Evolutionary conservation across 768 basidiomycete species (phyloP).

Genomic region (Termitomyces sp.): DNA sequence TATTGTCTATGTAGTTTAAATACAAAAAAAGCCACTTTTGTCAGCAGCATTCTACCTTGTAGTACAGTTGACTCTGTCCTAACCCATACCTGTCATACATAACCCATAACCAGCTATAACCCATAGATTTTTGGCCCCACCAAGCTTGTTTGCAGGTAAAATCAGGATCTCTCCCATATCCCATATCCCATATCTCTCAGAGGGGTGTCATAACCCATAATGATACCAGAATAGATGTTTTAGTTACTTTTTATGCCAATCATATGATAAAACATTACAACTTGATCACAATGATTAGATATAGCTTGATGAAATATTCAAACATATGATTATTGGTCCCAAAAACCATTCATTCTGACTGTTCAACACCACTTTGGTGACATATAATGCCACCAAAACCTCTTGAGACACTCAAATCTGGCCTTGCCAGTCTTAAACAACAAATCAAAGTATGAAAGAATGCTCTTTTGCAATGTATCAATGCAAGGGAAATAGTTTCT

Average conservation of each 20-base stretch:
- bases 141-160: slow-evolving; percentile 6
- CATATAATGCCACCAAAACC: not conserved
- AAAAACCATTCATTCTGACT: not conserved
- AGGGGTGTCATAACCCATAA: slow-evolving; percentile 11
- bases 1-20: too few species aligned
- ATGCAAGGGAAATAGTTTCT: slow-evolving; percentile 8
- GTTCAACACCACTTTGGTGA: too few species aligned
- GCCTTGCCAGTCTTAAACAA: slow-evolving; percentile 5
- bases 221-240: not conserved
- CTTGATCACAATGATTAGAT: too few species aligned
- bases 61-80: slow-evolving; percentile 9
- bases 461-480: slow-evolving; percentile 1
- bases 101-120: slow-evolving; percentile 8
- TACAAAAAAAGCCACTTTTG: too few species aligned
- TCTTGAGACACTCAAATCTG: slow-evolving; percentile 5
- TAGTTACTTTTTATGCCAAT: too few species aligned
- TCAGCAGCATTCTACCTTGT: too few species aligned
- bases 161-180: slow-evolving; percentile 3
- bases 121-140: slow-evolving; percentile 9
- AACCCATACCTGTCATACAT: slow-evolving; percentile 8
- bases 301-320: not conserved
- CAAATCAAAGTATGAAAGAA: slow-evolving; percentile 4
- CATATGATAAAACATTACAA: too few species aligned
- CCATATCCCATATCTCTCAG: slow-evolving; percentile 8
- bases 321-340: not conserved